Conservation (phyloP, 1,284 basidiomycete genomes). For the Hemileia vastatrix region DNA sequence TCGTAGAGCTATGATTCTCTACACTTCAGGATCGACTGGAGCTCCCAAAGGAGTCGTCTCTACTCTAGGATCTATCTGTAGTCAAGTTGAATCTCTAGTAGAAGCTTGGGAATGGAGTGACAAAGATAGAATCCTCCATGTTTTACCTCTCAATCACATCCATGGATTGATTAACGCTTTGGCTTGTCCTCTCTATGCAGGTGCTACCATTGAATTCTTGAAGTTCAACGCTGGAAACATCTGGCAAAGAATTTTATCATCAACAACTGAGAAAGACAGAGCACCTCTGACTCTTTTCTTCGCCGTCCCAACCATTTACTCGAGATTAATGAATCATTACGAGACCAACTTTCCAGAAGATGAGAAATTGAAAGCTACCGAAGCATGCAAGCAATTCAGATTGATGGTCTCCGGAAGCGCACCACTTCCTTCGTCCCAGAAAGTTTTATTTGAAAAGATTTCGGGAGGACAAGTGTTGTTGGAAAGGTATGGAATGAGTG, state of each 20-base stretch:
- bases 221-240: slow-evolving; percentile 33
- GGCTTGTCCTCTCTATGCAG: slow-evolving; percentile 41
- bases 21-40: slow-evolving; percentile 42
- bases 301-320: slow-evolving; percentile 33
- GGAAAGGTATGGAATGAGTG: slow-evolving; percentile 46
- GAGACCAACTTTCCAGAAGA: slow-evolving; percentile 21
- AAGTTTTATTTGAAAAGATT: slow-evolving; percentile 38
- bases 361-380: slow-evolving; percentile 29
- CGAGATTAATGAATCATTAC: slow-evolving; percentile 26
- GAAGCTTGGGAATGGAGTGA: slow-evolving; percentile 39
- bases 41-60: slow-evolving; percentile 44
- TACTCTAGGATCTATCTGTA: slow-evolving; percentile 38
- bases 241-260: slow-evolving; percentile 13
- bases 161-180: slow-evolving; percentile 44
- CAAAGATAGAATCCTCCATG: slow-evolving; percentile 29
- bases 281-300: slow-evolving; percentile 29
- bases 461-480: slow-evolving; percentile 42
- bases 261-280: slow-evolving; percentile 39
- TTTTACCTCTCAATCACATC: slow-evolving; percentile 43
- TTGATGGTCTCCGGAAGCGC: slow-evolving; percentile 43
- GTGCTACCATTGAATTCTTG: slow-evolving; percentile 44
- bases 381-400: slow-evolving; percentile 36
- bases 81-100: slow-evolving; percentile 37
- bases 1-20: slow-evolving; percentile 45
- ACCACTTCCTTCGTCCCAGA: slow-evolving; percentile 41